These are phyloP conservation scores for Pulveroboletus sp. DNA, from an alignment of 768 basidiomycete genomes.

Conservation along the genomic window DNA sequence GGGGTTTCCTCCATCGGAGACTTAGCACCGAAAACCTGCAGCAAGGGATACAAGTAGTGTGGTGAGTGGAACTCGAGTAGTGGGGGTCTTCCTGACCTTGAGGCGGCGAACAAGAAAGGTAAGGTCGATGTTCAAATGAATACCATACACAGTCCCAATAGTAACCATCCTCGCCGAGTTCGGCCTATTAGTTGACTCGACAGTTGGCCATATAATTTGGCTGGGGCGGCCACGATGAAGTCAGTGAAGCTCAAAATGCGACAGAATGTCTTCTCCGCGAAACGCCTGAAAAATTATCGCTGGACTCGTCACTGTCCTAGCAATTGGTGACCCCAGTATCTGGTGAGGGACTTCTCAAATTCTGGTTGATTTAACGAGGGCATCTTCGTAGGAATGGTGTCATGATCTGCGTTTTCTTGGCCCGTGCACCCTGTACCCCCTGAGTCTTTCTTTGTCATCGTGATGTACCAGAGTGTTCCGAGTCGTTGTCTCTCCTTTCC, in stretches of 20 bases:
- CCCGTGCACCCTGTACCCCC: too few relatives aligned
- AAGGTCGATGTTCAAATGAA: background rate
- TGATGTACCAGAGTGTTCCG: too few relatives aligned
- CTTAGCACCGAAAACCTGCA: background rate
- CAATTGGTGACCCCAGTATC: slow-evolving; percentile 2
- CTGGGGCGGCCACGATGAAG: background rate
- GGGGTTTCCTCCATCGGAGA: background rate
- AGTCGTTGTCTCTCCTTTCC: too few relatives aligned
- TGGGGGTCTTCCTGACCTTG: background rate
- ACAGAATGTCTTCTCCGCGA: background rate
- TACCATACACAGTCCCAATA: background rate
- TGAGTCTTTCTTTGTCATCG: too few relatives aligned
- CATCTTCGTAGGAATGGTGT: background rate
- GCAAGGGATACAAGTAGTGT: slow-evolving; percentile 1
- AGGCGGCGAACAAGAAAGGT: slow-evolving; percentile 5
- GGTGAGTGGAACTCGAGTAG: background rate
- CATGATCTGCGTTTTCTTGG: too few relatives aligned
- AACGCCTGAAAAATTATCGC: background rate
- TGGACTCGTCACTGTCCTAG: slow-evolving; percentile 3
- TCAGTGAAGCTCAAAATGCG: background rate
- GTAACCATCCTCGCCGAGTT: slow-evolving; percentile 7
- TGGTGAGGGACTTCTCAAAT: background rate
- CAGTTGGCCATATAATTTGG: too few relatives aligned
- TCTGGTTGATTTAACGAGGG: background rate
- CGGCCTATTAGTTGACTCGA: slow-evolving; percentile 1